These are phyloP conservation scores for Allantophomopsis cytisporea DNA, from an alignment of 2,329 filamentous ascomycete genomes.

Conservation along the genomic window DNA sequence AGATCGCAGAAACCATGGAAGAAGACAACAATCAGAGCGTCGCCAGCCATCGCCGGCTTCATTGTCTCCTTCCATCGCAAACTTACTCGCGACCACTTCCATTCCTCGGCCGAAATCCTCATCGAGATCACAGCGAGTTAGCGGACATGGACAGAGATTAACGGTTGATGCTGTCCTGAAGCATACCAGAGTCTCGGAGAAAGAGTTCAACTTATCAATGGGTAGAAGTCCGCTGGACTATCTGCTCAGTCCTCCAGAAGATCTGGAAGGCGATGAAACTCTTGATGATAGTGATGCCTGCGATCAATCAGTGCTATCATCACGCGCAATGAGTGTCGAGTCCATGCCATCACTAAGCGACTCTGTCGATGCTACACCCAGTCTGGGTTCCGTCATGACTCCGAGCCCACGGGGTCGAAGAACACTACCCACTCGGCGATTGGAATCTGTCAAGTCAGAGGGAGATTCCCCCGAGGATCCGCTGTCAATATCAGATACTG, in stretches of 20 bases:
- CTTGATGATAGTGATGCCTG: constrained; percentile 34
- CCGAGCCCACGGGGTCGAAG: constrained; percentile 23
- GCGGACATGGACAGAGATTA: constrained; percentile 21
- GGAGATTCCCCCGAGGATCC: constrained; percentile 33
- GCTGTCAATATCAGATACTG: constrained; percentile 24
- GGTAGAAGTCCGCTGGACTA: constrained; percentile 42
- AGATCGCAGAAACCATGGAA: constrained; percentile 7
- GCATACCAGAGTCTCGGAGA: constrained; percentile 32
- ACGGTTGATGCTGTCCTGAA: constrained; percentile 42
- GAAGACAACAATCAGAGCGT: constrained; percentile 7
- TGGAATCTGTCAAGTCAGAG: constrained; percentile 39
- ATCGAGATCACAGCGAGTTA: constrained; percentile 6
- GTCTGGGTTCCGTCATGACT: constrained; percentile 13
- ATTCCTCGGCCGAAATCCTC: constrained; percentile 33
- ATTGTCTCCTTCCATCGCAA: constrained; percentile 44
- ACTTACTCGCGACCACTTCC: constrained; percentile 45
- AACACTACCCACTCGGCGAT: constrained; percentile 27
- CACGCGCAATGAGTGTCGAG: constrained; percentile 42
- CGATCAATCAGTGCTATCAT: constrained; percentile 36
- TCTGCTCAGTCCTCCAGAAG: constrained; percentile 46
- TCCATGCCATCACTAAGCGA: constrained; percentile 44
- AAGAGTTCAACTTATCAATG: constrained; percentile 40
- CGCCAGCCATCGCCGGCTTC: constrained; percentile 32
- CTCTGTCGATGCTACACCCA: constrained; percentile 20
- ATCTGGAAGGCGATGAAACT: constrained; percentile 31